Evolutionary conservation across 192 early-diverging fungal genomes (phyloP), one percentile per base, ranked within the genome.

Genomic region (Dissophora ornata): DNA sequence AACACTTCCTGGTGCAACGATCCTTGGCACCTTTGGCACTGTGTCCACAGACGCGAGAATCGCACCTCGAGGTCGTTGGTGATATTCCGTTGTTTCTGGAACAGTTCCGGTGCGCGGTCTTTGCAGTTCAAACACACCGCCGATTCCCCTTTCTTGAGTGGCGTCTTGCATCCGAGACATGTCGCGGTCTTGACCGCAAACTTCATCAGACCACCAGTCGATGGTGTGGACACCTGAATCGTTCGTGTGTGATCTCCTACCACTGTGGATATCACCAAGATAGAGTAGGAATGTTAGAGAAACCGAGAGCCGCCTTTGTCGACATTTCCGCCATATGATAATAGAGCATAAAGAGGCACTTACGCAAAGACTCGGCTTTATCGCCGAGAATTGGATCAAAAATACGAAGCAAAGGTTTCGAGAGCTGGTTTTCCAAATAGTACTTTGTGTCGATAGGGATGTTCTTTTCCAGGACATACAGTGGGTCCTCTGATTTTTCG

Each of bases 391-490:
- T 91, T 26, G 97, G 97, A 66, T 99, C 97, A 69, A 98, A 98
- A 58, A 99, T 95, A 57, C 97, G 85, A 64, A 91, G 79, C 51
- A 99, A 79, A 1, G 97, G 97, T 15, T 97, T 97, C 12, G 94
- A 88, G 33, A 99, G 81, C 81, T 99, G 97, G 62, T 99, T 95
- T 57, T 98, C 96, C 24, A 99, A 84, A 67, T 99, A 99, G 71
- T 98, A 96, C 62, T 89, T 93, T 0, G 95, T 95, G 74, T 99
- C 97, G 54, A 99, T 97, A 2, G 97, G 96, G 42, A 99, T 83
- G 79, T 96, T 99, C 79, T 99, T 94, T 48, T 99, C 97, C 40
- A 99, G 88, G n/a, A 98, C 97, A 69, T 91, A 97, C 44, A 99
- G 91, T 22, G 97, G 97, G 71, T 99, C 97, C 77, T 99, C 97